Evolutionary conservation across 2,329 filamentous ascomycete genomes (phyloP), one percentile per base, ranked within the genome.

Genomic region (Sordariomycetes sp.): DNA sequence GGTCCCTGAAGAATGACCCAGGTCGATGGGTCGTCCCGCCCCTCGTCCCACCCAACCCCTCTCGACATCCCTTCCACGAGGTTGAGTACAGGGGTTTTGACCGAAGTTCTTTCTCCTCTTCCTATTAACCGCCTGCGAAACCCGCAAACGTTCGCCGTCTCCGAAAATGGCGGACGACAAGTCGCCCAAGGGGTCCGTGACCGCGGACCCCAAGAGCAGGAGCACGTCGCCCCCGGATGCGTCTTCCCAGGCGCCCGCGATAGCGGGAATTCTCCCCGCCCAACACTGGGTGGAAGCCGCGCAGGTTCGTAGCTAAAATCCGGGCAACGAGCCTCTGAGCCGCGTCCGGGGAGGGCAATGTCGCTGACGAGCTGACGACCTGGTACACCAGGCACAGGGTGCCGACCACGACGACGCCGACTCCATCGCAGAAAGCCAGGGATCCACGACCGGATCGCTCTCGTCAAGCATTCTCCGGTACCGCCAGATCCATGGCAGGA

Each of bases 381-480:
- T 53, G n/a, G n/a, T n/a, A n/a, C n/a, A n/a, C 50, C 28, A 53
- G 50, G 50, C 22, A 25, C 12, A 53, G 24, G 51, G 32, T 25
- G n/a, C n/a, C n/a, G 51, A 53, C 25, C 1, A 53, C 51, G 25
- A 18, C 14, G 51, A 53, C 24, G n/a, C 12, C 24, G 51, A 28
- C 4, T 53, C 25, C 20, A n/a, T n/a, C n/a, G n/a, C n/a, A n/a
- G n/a, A n/a, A 22, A 53, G 22, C 22, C 16, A 16, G 18, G 25
- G 20, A 14, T 32, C 51, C 3, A 64, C 66, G 3, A 69, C 68
- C 10, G 66, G 66, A 2, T 71, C 69, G 1, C 59, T 70, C n/a
- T 64, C 62, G 0, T 67, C 67, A 14, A 65, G 63, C 28, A 69
- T 70, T 32, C 62, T 69, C 1, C 57, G 65, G 3, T 71, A 71